Percentiles rank a stretch among this genome's conserved stretches.
Evolutionary conservation across 441 rosid species (phyloP).

Genomic region (Corymbia citriodora): DNA sequence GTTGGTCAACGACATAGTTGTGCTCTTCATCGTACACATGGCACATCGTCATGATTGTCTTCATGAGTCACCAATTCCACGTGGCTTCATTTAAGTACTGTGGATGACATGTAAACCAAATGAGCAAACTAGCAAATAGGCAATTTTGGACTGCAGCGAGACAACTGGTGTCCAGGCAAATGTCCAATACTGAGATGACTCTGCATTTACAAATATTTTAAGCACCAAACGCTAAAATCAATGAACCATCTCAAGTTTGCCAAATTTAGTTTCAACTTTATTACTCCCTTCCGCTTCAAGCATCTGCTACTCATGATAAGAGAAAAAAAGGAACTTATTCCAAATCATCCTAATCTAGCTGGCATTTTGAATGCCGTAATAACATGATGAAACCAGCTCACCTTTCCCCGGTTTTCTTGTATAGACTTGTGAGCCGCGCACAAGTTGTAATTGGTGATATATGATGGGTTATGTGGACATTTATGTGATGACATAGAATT

Average conservation of each 20-base stretch:
- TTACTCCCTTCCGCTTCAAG: neutral
- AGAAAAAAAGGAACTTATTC: neutral
- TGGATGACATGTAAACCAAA: slow-evolving; percentile 1
- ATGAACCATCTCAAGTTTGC: neutral
- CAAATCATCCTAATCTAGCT: neutral
- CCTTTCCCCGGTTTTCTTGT: slow-evolving; percentile 92
- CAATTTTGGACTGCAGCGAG: neutral
- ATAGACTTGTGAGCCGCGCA: slow-evolving; percentile 68
- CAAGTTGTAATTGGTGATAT: slow-evolving; percentile 65
- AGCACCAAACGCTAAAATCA: neutral
- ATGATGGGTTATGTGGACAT: slow-evolving; percentile 45
- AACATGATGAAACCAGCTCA: slow-evolving; percentile 1
- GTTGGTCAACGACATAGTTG: slow-evolving; percentile 59
- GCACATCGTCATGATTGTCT: slow-evolving; percentile 81
- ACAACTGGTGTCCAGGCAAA: neutral
- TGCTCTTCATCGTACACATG: slow-evolving; percentile 66
- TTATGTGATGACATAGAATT: slow-evolving; percentile 82
- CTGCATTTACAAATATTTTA: neutral
- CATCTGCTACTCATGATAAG: neutral
- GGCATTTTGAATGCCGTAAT: neutral
- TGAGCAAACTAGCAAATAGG: neutral
- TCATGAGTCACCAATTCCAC: slow-evolving; percentile 95
- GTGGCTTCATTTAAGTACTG: slow-evolving; percentile 87
- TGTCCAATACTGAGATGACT: neutral
- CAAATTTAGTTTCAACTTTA: neutral